Percentiles rank a stretch among this genome's conserved stretches.
Conservation (phyloP, 306 rosid species). For the Alnus glutinosa region DNA sequence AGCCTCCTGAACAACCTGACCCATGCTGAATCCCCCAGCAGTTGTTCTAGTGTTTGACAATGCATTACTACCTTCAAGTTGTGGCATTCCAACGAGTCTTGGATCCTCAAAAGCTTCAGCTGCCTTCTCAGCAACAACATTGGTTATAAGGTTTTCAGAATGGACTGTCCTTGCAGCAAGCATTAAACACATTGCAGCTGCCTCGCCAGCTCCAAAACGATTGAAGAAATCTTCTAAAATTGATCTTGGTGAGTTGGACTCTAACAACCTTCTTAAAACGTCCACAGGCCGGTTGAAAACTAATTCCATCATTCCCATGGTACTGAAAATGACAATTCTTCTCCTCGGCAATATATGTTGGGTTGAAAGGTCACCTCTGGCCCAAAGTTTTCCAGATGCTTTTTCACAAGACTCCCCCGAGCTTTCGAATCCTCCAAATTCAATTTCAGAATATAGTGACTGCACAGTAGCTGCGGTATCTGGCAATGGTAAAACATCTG, state of each 20-base stretch:
- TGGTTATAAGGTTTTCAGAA: conserved; percentile 76
- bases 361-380: conserved; percentile 93
- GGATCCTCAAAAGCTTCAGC: conserved; percentile 99
- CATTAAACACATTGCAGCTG: conserved; percentile 96
- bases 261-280: conserved; percentile 79
- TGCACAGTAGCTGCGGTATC: conserved; percentile 72
- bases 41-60: conserved; percentile 82
- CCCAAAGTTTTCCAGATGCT: conserved; percentile 85
- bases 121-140: conserved; percentile 81
- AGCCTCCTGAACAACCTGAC: conserved; percentile 99
- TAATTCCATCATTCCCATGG: conserved; percentile 97
- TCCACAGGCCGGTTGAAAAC: conserved; percentile 95
- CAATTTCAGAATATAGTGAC: conserved; percentile 87
- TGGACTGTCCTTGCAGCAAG: conserved; percentile 82
- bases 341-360: conserved; percentile 96
- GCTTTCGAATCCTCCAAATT: conserved; percentile 72
- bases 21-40: conserved; percentile 97
- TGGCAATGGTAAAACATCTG: conserved; percentile 84
- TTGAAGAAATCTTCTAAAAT: conserved; percentile 91
- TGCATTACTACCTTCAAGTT: conserved; percentile 81
- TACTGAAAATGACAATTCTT: conserved; percentile 85
- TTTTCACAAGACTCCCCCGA: conserved; percentile 69
- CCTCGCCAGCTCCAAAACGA: conserved; percentile 97
- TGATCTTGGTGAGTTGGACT: conserved; percentile 80
- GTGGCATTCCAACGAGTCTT: conserved; percentile 96